Evolutionary conservation across 2,329 filamentous ascomycete species (phyloP).

Genomic region (Lomentospora prolificans): DNA sequence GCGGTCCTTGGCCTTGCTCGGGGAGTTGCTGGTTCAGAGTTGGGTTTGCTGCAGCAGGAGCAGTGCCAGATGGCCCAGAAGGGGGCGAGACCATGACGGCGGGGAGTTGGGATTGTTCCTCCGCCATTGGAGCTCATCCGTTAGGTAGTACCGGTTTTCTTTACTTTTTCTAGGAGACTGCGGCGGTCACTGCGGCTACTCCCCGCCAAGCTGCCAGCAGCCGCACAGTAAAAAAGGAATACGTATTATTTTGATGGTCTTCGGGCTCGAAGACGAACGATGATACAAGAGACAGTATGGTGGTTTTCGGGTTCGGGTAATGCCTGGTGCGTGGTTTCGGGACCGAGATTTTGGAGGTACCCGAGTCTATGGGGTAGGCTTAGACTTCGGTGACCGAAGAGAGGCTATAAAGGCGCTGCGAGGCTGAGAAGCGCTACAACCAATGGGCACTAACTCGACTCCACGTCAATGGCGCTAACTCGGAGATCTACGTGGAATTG

Average conservation of each 20-base stretch:
- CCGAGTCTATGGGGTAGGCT: background rate
- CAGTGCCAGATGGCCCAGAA: background rate
- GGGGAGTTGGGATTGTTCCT: background rate
- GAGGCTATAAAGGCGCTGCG: too few relatives aligned
- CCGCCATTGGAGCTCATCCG: background rate
- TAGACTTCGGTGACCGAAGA: background rate
- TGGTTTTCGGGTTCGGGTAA: background rate
- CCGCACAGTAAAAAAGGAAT: background rate
- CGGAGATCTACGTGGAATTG: too few relatives aligned
- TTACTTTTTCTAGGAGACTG: background rate
- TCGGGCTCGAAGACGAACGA: background rate
- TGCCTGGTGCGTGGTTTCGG: background rate
- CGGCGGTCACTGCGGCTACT: background rate
- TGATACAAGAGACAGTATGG: background rate
- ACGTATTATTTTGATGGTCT: background rate
- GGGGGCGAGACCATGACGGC: conserved; percentile 3
- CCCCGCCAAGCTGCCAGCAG: background rate
- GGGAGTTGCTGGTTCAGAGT: background rate
- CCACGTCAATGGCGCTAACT: too few relatives aligned
- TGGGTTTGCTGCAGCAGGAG: background rate
- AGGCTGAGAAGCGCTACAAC: too few relatives aligned
- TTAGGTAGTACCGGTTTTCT: background rate
- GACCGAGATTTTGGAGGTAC: background rate
- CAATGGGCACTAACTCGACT: too few relatives aligned
- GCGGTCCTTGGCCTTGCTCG: background rate